Base-by-base conservation (phyloP, 1,139 yeast species). In the Candida gigantensis region DNA sequence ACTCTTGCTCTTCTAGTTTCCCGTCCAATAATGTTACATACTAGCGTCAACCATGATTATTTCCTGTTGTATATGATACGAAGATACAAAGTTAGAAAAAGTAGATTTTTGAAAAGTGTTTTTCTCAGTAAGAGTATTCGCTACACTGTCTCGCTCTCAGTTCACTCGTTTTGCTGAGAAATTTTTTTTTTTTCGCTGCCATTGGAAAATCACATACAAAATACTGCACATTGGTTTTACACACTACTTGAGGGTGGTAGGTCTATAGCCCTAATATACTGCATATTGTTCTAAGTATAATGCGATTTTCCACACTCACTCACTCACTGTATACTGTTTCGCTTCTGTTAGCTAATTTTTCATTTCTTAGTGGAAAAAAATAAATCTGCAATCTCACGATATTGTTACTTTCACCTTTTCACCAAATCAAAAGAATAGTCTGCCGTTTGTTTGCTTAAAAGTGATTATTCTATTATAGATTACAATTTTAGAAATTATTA, bases 381-480 rank as follows among this genome's bases (percentile, higher is more conserved):
- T 32, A 27, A 27, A 25, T 15, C 15, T 29, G 11, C 24, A 16
- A 25, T 34, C 16, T 26, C 6, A 17, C 36, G 40, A 45, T 28
- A 34, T 41, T 45, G 39, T 39, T 32, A 25, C 11, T 28, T 17
- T 32, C 8, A 23, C 17, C 29, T 28, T 37, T 43, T 46, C 46
- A 44, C 49, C n/a, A 43, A 41, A 52, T 52, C 63, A 74, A 74
- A 68, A n/a, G 81, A 73, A 75, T 75, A 74, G 80, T 76, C 81
- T 68, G 81, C 81, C 59, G 45, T 46, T 44, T 40, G 43, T 46
- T 57, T 60, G 80, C 81, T 75, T 75, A 75, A 75, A 71, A 55
- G 68, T 68, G 80, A 75, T 74, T 75, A 74, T 74, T 73, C 76
- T 72, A 62, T 35, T 41, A 36, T 26, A 28, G 27, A 23, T 33